A percentile compares a stretch with the other conserved stretches of the same genome.
Conservation (phyloP, 768 basidiomycete species). For the Boletus vinaceobasis region DNA sequence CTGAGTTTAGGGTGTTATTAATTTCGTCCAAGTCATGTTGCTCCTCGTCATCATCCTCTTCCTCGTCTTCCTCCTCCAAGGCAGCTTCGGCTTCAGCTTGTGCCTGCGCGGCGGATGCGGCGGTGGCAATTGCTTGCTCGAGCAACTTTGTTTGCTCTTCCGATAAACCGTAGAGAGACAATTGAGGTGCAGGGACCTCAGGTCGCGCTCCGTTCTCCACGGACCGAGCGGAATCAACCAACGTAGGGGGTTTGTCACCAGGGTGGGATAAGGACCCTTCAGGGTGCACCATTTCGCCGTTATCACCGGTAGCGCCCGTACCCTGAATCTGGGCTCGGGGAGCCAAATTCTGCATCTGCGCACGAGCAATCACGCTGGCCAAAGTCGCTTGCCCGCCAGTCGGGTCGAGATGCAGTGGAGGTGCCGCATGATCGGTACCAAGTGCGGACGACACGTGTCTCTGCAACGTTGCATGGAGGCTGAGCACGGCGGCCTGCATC, state of each 20-base stretch:
- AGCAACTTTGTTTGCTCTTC: conserved; percentile 68
- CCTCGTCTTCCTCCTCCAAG: conserved; percentile 66
- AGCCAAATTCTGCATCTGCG: conserved; percentile 49
- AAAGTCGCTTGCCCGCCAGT: conserved; percentile 62
- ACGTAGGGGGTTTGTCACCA: background rate
- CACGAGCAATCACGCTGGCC: conserved; percentile 70
- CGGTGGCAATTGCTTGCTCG: conserved; percentile 71
- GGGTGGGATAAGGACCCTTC: conserved; percentile 9
- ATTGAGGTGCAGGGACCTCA: conserved; percentile 31
- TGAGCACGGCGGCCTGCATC: conserved; percentile 51
- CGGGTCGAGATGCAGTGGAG: conserved; percentile 38
- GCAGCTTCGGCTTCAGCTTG: conserved; percentile 79
- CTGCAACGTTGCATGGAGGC: conserved; percentile 55
- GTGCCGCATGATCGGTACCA: conserved; percentile 37
- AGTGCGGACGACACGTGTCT: conserved; percentile 54
- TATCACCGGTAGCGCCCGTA: background rate
- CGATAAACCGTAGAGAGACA: conserved; percentile 69
- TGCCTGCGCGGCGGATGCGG: conserved; percentile 70
- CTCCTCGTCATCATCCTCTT: conserved; percentile 43
- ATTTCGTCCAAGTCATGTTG: conserved; percentile 23
- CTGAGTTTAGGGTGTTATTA: conserved; percentile 15
- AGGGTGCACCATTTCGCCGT: conserved; percentile 3
- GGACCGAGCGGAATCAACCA: conserved; percentile 7
- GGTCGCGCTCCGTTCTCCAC: conserved; percentile 7
- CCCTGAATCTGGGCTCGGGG: conserved; percentile 17